Conservation (phyloP, 23 red algal genomes). For the Agarophyton chilense region DNA sequence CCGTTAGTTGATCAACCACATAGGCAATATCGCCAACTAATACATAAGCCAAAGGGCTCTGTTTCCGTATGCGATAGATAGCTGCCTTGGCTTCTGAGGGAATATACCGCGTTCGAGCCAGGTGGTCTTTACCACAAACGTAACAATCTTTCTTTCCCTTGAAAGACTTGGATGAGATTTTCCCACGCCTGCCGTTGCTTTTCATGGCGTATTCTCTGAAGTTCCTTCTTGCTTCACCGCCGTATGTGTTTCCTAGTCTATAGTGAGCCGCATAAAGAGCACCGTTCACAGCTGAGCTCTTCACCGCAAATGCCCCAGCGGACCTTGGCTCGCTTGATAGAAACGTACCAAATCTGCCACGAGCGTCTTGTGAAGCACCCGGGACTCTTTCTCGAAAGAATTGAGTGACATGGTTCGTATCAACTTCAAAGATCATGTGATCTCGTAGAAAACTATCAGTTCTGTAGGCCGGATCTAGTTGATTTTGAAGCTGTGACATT, state of each 20-base stretch:
- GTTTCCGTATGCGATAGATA: background rate
- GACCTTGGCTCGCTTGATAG: constrained; percentile 12
- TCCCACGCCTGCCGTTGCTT: background rate
- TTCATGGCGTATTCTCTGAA: background rate
- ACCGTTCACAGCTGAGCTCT: background rate
- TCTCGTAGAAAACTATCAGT: constrained; percentile 1
- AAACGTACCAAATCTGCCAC: constrained; percentile 6
- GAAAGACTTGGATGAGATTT: background rate
- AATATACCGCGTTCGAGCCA: background rate
- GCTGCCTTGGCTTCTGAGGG: background rate
- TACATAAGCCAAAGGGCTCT: background rate
- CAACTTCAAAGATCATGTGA: background rate
- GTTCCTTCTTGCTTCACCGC: background rate
- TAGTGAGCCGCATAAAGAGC: background rate
- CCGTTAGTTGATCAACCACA: background rate
- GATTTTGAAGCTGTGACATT: background rate
- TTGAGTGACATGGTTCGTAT: background rate
- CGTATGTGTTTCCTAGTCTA: background rate
- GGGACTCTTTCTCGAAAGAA: background rate
- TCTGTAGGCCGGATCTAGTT: constrained; percentile 39
- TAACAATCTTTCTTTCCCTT: background rate
- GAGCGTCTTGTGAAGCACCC: background rate
- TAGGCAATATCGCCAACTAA: background rate
- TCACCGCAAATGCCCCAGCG: background rate
- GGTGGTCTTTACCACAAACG: background rate